A percentile compares a stretch with the other conserved stretches of the same genome.
Conservation (phyloP, 495 filamentous ascomycete genomes). For the Sabuloglossum arenarium region DNA sequence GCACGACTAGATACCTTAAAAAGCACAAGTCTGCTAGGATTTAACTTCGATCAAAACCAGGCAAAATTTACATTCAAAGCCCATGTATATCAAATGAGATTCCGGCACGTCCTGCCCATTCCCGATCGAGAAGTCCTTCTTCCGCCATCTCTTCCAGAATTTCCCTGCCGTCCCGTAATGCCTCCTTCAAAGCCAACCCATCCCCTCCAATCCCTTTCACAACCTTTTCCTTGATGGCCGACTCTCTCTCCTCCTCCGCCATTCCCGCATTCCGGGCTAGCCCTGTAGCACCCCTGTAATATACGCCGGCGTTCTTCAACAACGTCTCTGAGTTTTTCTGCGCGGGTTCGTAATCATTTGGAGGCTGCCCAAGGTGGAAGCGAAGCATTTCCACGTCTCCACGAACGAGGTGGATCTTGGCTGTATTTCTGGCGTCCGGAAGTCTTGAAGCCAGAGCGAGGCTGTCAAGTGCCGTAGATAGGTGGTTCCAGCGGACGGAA, state of each 20-base stretch:
- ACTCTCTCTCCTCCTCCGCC: slow-evolving; percentile 26
- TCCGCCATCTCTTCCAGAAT: slow-evolving; percentile 29
- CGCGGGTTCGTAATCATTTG: slow-evolving; percentile 24
- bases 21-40: no score
- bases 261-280: slow-evolving; percentile 16
- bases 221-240: slow-evolving; percentile 19
- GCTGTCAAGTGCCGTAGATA: slow-evolving; percentile 24
- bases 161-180: slow-evolving; percentile 15
- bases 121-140: slow-evolving; percentile 15
- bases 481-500: slow-evolving; percentile 25
- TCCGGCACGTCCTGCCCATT: neutral
- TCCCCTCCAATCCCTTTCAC: slow-evolving; percentile 9
- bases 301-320: slow-evolving; percentile 40
- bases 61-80: no score
- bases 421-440: slow-evolving; percentile 27
- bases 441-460: slow-evolving; percentile 33
- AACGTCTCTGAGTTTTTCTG: slow-evolving; percentile 27
- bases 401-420: slow-evolving; percentile 36
- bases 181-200: slow-evolving; percentile 8
- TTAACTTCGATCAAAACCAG: neutral
- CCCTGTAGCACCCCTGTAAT: slow-evolving; percentile 37
- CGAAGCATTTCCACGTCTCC: slow-evolving; percentile 42
- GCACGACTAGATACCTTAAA: neutral
- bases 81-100: neutral
- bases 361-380: slow-evolving; percentile 28